Evolutionary conservation across 768 basidiomycete species (phyloP), one percentile per base, ranked within the genome.

Genomic region (Leccinum incarnatum): DNA sequence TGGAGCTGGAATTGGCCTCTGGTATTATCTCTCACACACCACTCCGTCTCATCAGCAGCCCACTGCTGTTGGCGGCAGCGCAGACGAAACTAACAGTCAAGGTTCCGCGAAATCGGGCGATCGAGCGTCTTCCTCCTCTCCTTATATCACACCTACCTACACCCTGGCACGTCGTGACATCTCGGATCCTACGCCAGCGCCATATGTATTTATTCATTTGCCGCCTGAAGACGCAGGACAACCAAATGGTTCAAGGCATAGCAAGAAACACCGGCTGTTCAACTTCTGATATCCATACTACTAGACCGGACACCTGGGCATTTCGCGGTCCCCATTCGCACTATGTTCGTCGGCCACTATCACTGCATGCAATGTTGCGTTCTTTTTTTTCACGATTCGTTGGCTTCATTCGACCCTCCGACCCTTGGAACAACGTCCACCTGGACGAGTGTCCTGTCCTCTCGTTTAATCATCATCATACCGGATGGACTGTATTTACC

Each of bases 41-140:
- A 69, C 72, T 25, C 69, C 81, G 7, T 64, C 74, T 48, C 78
- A 86, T 67, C 75, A 79, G 47, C 75, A 72, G 12, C 91, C 90
- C 4, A 83, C 73, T 4, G 82, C 81, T 9, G 69, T 92, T 55
- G 89, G 90, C 29, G 89, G 89, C 14, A 81, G 79, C 53, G 84
- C 80, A 11, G 70, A 78, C 37, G 78, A 85, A 65, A 73, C 74
- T 5, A 63, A 67, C 42, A 19, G 42, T 4, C 40, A 42, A 9
- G 56, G 62, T 3, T 42, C 71, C 36, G 19, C 69, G 21, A 51
- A 63, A 21, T 40, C 62, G 50, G 45, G 55, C 15, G 57, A 50
- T 25, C 62, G 58, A 34, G 53, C 62, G 6, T 64, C 65, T 19
- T 66, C 69, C 51, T 68, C 65, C 50, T 66, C 71, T 21, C 66